Base-by-base conservation (phyloP, 2,329 filamentous ascomycete genomes). In the Grosmannia clavigera region DNA sequence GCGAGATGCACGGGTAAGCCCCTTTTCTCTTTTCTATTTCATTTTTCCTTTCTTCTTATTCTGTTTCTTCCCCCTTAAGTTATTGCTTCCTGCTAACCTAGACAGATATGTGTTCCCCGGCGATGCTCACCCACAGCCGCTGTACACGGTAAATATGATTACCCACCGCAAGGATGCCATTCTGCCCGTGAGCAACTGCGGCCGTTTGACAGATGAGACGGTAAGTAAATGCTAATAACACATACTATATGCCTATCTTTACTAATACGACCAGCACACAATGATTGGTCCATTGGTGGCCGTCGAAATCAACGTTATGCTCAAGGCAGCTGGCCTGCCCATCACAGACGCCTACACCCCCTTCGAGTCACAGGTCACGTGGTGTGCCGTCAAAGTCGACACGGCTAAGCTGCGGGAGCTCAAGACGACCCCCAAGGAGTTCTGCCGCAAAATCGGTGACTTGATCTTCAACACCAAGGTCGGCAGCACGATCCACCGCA, bases 351-450 rank as follows among this genome's bases (percentile, higher is more conserved):
- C 72, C 1, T 76, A 73, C 62, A 63, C 75, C 0, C 76, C 75
- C 0, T 75, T 77, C 56, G 75, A 78, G 61, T 71, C 75, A 0
- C 74, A 78, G 60, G 76, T 75, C 0, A 79, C 73, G 0, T 81
- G 78, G 78, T 71, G 72, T 0, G 76, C 70, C 0, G 64, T 86
- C 65, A 77, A 83, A 61, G 77, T 84, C 27, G 82, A 86, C 66
- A 80, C 76, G 1, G 71, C 74, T 6, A 79, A 79, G 66, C 74
- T 86, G 10, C 78, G 78, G 35, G 74, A 76, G 10, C 77, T 83
- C 75, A 78, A 82, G 53, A 78, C 77, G 19, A 79, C 67, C 0
- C 59, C 73, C 0, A 62, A 68, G 22, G 71, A 73, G 0, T 73
- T 81, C 53, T 69, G 69, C 56, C 68, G 70, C 52, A 66, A 65